A percentile compares a stretch with the other conserved stretches of the same genome.
These are phyloP conservation scores for Hygrocybe coccinea DNA, from an alignment of 768 basidiomycete species.

Conservation along the genomic window DNA sequence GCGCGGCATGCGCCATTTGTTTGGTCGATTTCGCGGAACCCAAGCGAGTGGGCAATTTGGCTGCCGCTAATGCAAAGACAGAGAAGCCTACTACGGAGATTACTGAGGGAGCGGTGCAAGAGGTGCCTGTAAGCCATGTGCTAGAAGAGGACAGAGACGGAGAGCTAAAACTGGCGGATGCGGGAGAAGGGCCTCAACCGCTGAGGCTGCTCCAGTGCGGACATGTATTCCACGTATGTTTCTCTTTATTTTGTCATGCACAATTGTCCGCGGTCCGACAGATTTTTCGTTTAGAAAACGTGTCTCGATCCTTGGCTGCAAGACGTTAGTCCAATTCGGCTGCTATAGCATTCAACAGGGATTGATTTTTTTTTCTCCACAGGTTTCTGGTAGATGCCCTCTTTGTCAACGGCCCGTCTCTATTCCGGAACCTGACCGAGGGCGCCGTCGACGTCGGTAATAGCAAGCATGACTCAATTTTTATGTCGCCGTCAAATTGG, in stretches of 20 bases:
- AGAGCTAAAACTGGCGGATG: constrained; percentile 56
- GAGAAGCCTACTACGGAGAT: constrained; percentile 2
- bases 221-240: constrained; percentile 85
- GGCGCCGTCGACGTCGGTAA: neutral
- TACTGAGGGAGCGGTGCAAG: constrained; percentile 16
- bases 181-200: constrained; percentile 72
- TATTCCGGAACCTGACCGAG: neutral
- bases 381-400: constrained; percentile 4
- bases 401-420: constrained; percentile 2
- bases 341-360: neutral
- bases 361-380: neutral
- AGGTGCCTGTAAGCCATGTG: constrained; percentile 32
- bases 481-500: no score
- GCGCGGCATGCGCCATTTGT: constrained; percentile 81
- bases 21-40: constrained; percentile 83
- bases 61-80: constrained; percentile 10
- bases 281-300: constrained; percentile 52
- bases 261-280: constrained; percentile 9
- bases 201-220: constrained; percentile 72
- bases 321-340: constrained; percentile 39
- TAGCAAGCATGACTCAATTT: neutral
- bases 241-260: neutral
- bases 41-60: constrained; percentile 25
- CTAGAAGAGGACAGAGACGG: constrained; percentile 38
- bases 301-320: constrained; percentile 88